Evolutionary conservation across 345 rosid genomes (phyloP).

Genomic region (Hirschfeldia incana): DNA sequence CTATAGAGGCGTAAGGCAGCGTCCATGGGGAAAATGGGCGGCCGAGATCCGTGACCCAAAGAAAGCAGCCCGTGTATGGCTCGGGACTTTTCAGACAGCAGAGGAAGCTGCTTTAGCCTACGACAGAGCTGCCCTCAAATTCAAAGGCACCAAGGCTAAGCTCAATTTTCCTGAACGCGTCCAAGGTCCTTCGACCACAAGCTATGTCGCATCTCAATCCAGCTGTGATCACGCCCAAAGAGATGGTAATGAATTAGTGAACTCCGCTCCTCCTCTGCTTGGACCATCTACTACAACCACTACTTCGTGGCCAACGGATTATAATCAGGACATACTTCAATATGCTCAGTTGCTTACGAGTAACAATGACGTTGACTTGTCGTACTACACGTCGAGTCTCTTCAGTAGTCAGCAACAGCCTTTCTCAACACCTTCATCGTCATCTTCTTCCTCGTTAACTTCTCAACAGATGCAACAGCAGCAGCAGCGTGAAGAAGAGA

Average conservation of each 20-base stretch:
- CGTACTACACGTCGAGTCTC: constrained; percentile 58
- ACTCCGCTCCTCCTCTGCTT: constrained; percentile 17
- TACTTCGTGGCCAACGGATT: constrained; percentile 35
- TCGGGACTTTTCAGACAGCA: constrained; percentile 53
- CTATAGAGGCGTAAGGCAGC: constrained; percentile 92
- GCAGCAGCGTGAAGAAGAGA: constrained; percentile 30
- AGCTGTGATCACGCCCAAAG: background rate
- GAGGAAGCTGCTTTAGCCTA: background rate
- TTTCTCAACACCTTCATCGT: constrained; percentile 38
- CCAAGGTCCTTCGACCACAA: background rate
- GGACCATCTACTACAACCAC: constrained; percentile 14
- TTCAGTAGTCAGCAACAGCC: constrained; percentile 43
- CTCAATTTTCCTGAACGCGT: constrained; percentile 1
- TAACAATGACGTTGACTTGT: constrained; percentile 58
- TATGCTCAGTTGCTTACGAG: constrained; percentile 80
- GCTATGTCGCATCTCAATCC: background rate
- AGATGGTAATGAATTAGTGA: constrained; percentile 16
- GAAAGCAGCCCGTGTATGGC: constrained; percentile 83
- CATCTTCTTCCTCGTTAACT: constrained; percentile 18
- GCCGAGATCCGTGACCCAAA: constrained; percentile 88
- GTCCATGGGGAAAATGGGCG: constrained; percentile 99
- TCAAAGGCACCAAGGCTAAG: background rate
- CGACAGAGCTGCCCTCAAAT: background rate
- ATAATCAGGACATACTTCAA: constrained; percentile 62
- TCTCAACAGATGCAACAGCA: constrained; percentile 16